phyloP scores from a whole-genome alignment of 2,329 filamentous ascomycete genomes.

The Diaporthe vaccinii region DNA sequence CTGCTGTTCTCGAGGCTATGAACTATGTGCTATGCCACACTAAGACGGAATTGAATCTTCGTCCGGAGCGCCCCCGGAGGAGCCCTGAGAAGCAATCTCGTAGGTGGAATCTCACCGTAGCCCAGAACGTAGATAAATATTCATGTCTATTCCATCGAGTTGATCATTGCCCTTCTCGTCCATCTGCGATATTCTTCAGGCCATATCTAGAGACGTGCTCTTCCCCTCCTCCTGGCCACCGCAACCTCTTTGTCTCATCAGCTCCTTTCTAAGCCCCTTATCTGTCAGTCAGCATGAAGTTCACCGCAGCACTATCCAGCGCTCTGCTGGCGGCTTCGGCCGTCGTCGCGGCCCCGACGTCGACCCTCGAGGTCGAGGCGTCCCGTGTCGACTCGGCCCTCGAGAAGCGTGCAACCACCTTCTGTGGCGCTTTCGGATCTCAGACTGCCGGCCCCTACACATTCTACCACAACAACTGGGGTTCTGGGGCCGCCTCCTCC shows the following conservation, averaged over 20 bases:
- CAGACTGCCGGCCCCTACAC: constrained; percentile 51
- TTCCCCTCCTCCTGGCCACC: neutral
- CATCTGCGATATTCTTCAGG: constrained; percentile 2
- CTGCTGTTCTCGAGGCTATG: neutral
- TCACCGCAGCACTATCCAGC: constrained; percentile 8
- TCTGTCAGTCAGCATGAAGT: constrained; percentile 27
- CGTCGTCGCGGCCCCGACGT: constrained; percentile 17
- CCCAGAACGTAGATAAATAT: constrained; percentile 11
- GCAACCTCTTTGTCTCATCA: neutral
- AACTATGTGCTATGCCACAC: neutral
- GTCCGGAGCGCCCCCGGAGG: neutral
- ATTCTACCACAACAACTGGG: constrained; percentile 68
- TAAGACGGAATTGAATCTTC: constrained; percentile 8
- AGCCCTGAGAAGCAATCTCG: constrained; percentile 20
- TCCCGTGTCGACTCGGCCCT: constrained; percentile 31
- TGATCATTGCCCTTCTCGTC: constrained; percentile 20
- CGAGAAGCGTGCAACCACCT: constrained; percentile 34
- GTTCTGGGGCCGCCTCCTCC: constrained; percentile 50
- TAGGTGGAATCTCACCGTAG: constrained; percentile 23
- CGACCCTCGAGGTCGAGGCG: constrained; percentile 12
- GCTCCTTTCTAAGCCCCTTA: too few relatives aligned
- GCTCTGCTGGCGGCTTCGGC: constrained; percentile 26
- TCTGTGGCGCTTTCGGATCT: constrained; percentile 26
- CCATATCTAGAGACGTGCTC: neutral
- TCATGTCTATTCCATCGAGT: neutral